These are phyloP conservation scores for Zizania palustris DNA, from an alignment of 202 grass and related monocot genomes.

Conservation along the genomic window DNA sequence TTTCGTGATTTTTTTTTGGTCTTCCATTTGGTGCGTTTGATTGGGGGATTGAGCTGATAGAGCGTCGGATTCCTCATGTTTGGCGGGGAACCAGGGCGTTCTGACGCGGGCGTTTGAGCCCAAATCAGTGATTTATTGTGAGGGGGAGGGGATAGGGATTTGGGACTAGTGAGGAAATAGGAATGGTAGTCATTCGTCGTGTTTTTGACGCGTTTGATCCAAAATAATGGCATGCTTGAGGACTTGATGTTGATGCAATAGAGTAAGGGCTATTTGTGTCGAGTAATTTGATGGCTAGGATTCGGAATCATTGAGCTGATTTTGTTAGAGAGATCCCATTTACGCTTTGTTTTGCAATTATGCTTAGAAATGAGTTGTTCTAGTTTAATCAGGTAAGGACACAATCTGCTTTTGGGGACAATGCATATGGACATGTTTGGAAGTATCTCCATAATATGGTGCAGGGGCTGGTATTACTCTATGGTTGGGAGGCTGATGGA, in stretches of 20 bases:
- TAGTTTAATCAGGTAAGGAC: neutral
- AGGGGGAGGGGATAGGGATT: too few relatives aligned
- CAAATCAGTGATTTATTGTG: neutral
- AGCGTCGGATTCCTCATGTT: neutral
- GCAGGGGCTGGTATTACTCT: neutral
- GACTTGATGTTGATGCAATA: neutral
- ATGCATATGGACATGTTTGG: neutral
- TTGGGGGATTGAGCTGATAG: neutral
- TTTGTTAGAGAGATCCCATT: neutral
- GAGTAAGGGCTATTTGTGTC: neutral
- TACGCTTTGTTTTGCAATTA: neutral
- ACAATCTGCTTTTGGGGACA: neutral
- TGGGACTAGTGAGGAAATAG: too few relatives aligned
- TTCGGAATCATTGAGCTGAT: neutral
- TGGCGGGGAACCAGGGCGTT: neutral
- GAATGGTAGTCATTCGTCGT: too few relatives aligned
- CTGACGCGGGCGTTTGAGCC: neutral
- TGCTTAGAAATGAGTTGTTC: neutral
- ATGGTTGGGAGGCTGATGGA: neutral
- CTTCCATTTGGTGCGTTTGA: neutral
- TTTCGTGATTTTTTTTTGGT: neutral
- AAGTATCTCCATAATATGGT: neutral
- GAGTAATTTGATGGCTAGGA: neutral
- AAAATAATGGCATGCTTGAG: neutral
- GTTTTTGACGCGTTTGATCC: constrained; percentile 9